Base-by-base conservation (phyloP, 768 basidiomycete genomes). In the Suillus brevipes region DNA sequence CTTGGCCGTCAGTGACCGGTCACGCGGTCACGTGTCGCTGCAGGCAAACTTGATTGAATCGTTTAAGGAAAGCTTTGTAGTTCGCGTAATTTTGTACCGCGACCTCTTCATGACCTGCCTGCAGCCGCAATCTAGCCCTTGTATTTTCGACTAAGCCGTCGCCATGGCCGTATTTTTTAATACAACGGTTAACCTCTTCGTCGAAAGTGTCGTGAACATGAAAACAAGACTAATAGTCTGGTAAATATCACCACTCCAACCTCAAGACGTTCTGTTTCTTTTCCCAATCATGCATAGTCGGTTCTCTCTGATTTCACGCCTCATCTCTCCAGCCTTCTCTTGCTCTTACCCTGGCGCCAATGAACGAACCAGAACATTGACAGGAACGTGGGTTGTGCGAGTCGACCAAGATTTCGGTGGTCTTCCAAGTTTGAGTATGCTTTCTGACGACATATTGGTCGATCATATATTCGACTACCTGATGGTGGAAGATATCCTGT, bases 381-480 rank as follows among this genome's bases (percentile, higher is more conserved):
- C 71, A 18, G 63, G 63, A 62, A 45, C 73, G 12, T 75, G 75
- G 75, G 64, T 72, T 36, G 61, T 64, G 52, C 75, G 73, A 25
- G 18, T 75, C 42, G 42, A 61, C 25, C 63, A 74, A 18, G 71
- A 72, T 50, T 65, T 57, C 2, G 60, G 65, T 64, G 65, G 68
- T 12, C 67, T 79, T 23, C 74, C 78, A 9, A 74, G 68, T 36
- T 68, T 77, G 65, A 73, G 70, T 65, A 47, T 63, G 50, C 76
- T 77, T 61, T 78, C 76, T 34, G 78, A 79, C 63, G 80, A 82
- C 65, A 70, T 81, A 36, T 71, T 82, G 47, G 71, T 82, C 61
- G 80, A 77, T 56, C 52, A 74, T 31, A 68, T 82, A 14, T 76
- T 78, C 64, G 65, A 55, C n/a, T 72, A 76, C 50, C 66, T 82